These are phyloP conservation scores for Coemansia sp. DNA, from an alignment of 192 early-diverging fungal species.

Conservation along the genomic window DNA sequence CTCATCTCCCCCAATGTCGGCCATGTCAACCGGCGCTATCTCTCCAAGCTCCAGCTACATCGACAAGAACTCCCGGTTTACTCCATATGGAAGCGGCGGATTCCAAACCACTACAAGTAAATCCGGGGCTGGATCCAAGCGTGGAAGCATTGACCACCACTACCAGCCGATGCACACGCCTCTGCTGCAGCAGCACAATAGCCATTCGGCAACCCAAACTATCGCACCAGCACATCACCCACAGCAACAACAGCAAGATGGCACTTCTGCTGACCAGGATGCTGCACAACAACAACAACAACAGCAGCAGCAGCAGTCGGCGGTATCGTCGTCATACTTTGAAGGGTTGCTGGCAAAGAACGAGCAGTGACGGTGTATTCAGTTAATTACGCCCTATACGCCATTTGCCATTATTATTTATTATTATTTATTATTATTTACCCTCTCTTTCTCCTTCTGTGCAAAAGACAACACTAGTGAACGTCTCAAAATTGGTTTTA, in stretches of 20 bases:
- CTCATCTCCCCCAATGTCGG: constrained; percentile 32
- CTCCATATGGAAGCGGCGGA: constrained; percentile 28
- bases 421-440: constrained; percentile 6
- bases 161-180: constrained; percentile 35
- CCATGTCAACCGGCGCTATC: constrained; percentile 18
- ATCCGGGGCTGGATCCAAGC: constrained; percentile 36
- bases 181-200: constrained; percentile 26
- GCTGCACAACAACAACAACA: constrained; percentile 31
- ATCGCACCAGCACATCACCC: constrained; percentile 15
- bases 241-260: constrained; percentile 10
- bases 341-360: constrained; percentile 45
- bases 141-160: constrained; percentile 53
- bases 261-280: constrained; percentile 15
- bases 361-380: constrained; percentile 31
- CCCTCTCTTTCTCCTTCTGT: not conserved
- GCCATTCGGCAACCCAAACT: constrained; percentile 1
- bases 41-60: constrained; percentile 40
- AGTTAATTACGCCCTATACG: not conserved
- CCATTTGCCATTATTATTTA: constrained; percentile 12
- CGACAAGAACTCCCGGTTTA: constrained; percentile 38
- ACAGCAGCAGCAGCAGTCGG: constrained; percentile 34
- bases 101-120: constrained; percentile 26
- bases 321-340: constrained; percentile 49
- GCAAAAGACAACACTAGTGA: not conserved
- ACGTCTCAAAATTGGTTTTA: not conserved